Percentiles rank a stretch among this genome's conserved stretches.
These are phyloP conservation scores for Metschnikowia chrysomelidarum DNA, from an alignment of 805 yeast genomes.

Conservation along the genomic window DNA sequence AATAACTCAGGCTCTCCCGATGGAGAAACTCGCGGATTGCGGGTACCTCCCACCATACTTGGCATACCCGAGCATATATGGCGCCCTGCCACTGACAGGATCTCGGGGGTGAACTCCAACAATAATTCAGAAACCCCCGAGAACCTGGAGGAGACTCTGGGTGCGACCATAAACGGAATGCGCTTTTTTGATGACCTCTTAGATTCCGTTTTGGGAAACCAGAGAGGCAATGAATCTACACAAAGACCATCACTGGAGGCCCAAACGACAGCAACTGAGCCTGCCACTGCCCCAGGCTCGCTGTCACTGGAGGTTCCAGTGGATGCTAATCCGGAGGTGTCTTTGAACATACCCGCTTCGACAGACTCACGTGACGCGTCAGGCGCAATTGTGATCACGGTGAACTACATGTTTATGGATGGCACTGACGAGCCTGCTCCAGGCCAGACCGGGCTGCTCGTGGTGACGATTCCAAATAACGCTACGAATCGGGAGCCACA, in stretches of 20 bases:
- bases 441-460: constrained; percentile 53
- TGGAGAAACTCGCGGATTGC: too few relatives aligned
- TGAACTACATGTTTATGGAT: constrained; percentile 43
- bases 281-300: too few relatives aligned
- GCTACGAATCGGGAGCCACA: constrained; percentile 58
- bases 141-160: neutral
- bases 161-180: constrained; percentile 3
- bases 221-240: neutral
- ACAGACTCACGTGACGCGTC: constrained; percentile 19
- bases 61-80: too few relatives aligned
- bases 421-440: constrained; percentile 39
- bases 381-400: constrained; percentile 43
- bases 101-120: too few relatives aligned
- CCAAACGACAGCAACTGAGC: neutral
- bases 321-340: too few relatives aligned
- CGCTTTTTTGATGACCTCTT: constrained; percentile 15
- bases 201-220: constrained; percentile 12
- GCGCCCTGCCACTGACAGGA: too few relatives aligned
- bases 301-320: too few relatives aligned
- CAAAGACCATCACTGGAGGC: too few relatives aligned
- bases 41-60: too few relatives aligned
- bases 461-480: constrained; percentile 66
- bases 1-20: too few relatives aligned
- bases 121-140: constrained; percentile 1
- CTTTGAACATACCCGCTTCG: too few relatives aligned